Conservation (phyloP, 2,329 filamentous ascomycete species). For the Penicillium sp. region DNA sequence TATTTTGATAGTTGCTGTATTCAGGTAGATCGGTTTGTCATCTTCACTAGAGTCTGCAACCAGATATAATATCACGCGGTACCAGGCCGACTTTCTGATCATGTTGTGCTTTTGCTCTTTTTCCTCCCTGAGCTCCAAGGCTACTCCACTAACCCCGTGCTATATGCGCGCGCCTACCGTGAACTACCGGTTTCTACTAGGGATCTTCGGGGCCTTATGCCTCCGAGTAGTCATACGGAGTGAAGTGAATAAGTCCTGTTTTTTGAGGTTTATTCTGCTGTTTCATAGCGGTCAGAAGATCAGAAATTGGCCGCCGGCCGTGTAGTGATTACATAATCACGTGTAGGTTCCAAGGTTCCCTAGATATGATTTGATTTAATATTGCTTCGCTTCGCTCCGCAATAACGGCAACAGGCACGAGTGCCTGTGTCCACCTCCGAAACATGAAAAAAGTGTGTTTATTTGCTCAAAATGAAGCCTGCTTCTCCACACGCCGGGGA, state of each 20-base stretch:
- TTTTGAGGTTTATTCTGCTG: too few species aligned
- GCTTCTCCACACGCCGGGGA: neutral
- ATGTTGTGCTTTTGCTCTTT: neutral
- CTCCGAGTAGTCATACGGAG: too few species aligned
- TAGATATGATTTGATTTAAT: too few species aligned
- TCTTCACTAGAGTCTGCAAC: neutral
- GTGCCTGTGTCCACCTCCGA: conserved; percentile 4
- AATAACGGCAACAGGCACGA: conserved; percentile 11
- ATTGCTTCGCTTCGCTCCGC: too few species aligned
- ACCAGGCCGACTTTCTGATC: neutral
- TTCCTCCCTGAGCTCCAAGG: neutral
- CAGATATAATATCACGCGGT: neutral
- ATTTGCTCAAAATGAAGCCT: neutral
- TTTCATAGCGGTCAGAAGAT: too few species aligned
- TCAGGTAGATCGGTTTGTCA: too few species aligned
- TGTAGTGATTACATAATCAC: too few species aligned
- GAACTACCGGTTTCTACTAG: neutral
- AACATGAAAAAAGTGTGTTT: neutral
- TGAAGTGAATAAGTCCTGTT: too few species aligned
- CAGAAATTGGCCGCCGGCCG: too few species aligned
- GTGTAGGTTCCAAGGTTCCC: too few species aligned
- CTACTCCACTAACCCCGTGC: neutral
- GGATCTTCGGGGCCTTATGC: too few species aligned
- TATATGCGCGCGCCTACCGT: neutral
- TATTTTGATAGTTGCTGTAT: neutral